Evolutionary conservation across 805 yeast species (phyloP), one percentile per base, ranked within the genome.

Genomic region (Saitoella complicata): DNA sequence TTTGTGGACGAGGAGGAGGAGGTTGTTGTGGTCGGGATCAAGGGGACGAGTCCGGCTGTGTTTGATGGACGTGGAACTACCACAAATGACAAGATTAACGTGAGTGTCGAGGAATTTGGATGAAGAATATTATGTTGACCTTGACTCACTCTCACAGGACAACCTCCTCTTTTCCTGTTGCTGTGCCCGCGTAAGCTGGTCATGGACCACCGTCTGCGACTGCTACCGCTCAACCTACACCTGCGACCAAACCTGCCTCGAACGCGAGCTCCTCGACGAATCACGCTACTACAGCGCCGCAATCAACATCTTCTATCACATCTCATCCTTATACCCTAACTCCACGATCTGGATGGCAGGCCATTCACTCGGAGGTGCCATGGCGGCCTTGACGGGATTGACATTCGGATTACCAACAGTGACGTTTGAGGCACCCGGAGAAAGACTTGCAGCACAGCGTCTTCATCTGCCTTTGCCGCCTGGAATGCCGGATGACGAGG

Each of bases 171-270:
- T 91, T 58, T 82, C 93, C 7, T 91, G 98, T 60, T 91, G 98
- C 60, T 91, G 98, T 64, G 97, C 95, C 0, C 70, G 96, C 36
- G 80, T 88, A 1, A 75, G 91, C 36, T 86, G 85, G 51, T 62
- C 84, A 61, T 91, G 97, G 98, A 75, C 80, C 6, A 81, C 96
- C 0, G 97, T 86, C 1, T 91, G 98, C 63, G 95, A 86, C 60
- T 91, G 98, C 58, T 88, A 80, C 57, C 73, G 76, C 49, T 65
- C 65, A 12, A 73, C 93, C 0, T 84, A 83, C 60, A 82, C 88
- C 0, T 91, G 98, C 62, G 79, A 86, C 60, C 91, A 85, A 60
- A 72, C 71, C 47, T 91, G 98, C 57, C 63, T 91, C 30, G 96
- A 86, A 58, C 67, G 65, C 42, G 94, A 83, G 55, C 62, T 87